Conservation (phyloP, 345 rosid species). For the Citrus mangshanensis region DNA sequence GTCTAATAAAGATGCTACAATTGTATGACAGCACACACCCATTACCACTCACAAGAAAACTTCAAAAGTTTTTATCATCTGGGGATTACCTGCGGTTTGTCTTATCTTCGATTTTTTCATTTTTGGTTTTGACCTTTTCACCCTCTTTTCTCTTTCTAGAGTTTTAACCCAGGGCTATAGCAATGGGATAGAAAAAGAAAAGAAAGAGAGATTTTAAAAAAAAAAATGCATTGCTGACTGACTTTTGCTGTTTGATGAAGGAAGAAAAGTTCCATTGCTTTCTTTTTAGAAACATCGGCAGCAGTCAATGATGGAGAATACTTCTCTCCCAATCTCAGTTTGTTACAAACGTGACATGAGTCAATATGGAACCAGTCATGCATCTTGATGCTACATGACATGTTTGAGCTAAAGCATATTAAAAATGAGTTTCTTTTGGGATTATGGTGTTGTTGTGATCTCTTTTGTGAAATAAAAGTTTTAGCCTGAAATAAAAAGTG, state of each 20-base stretch:
- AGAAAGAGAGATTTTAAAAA: neutral
- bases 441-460: too few species aligned
- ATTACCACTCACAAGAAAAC: neutral
- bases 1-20: constrained; percentile 8
- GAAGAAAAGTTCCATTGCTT: neutral
- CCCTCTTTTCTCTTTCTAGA: neutral
- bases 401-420: neutral
- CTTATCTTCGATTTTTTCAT: neutral
- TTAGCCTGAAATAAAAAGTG: too few species aligned
- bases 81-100: constrained; percentile 5
- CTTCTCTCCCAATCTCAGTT: neutral
- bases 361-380: neutral
- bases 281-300: neutral
- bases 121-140: neutral
- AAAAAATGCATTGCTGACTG: neutral
- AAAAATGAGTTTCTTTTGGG: too few species aligned
- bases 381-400: neutral
- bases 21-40: constrained; percentile 10
- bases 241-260: neutral
- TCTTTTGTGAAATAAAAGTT: too few species aligned
- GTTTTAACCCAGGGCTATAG: neutral
- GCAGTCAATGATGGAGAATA: neutral
- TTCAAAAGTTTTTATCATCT: neutral
- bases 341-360: neutral
- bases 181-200: neutral